phyloP scores from a whole-genome alignment of 2,329 filamentous ascomycete genomes.

The Sarocladium oryzae region DNA sequence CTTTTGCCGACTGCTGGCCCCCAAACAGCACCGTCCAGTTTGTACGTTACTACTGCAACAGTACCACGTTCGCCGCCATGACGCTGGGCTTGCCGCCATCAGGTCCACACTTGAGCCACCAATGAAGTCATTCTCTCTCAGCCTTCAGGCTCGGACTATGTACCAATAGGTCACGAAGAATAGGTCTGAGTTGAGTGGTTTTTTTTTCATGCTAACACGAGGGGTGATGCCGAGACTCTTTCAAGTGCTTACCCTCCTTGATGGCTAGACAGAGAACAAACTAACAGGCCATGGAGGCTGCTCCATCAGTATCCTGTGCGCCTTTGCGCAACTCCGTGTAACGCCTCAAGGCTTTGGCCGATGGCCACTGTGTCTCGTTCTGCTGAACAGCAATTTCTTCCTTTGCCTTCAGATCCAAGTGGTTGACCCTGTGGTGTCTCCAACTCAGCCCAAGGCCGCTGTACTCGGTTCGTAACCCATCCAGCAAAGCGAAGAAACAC shows the following conservation, averaged over 20 bases:
- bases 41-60: no score
- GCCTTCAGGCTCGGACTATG: not conserved
- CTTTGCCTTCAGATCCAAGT: not conserved
- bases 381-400: not conserved
- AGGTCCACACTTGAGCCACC: not conserved
- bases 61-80: not conserved
- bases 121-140: not conserved
- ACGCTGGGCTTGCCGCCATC: no score
- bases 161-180: not conserved
- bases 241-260: no score
- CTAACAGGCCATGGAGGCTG: no score
- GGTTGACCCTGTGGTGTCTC: not conserved
- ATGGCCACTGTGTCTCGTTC: not conserved
- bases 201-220: no score
- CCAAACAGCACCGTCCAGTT: no score
- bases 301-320: not conserved
- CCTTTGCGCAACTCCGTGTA: not conserved
- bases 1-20: no score
- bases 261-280: no score
- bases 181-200: no score
- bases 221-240: no score
- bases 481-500: not conserved
- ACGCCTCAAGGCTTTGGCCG: not conserved
- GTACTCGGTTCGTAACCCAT: not conserved
- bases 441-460: not conserved